phyloP scores from a whole-genome alignment of 2,329 filamentous ascomycete genomes.

The Fusarium sp. region DNA sequence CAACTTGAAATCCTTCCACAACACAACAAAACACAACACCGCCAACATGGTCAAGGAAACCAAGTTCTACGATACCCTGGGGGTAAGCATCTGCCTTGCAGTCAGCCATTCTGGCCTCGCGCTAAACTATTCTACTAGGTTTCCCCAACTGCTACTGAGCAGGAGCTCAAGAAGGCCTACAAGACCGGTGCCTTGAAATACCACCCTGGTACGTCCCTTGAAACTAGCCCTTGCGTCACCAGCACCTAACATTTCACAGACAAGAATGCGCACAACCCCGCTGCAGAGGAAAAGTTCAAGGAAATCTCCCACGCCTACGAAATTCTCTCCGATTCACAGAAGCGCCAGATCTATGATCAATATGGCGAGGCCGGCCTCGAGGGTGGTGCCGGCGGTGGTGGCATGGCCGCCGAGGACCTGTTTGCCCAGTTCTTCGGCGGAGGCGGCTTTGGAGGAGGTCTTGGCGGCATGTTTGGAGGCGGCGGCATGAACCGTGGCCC shows the following conservation, averaged over 20 bases:
- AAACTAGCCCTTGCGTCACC: background rate
- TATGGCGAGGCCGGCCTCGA: slow-evolving; percentile 98
- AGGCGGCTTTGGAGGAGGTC: slow-evolving; percentile 63
- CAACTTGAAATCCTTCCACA: slow-evolving; percentile 7
- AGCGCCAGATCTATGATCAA: slow-evolving; percentile 93
- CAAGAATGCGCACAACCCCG: slow-evolving; percentile 95
- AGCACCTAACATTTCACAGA: slow-evolving; percentile 64
- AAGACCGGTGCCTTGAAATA: slow-evolving; percentile 85
- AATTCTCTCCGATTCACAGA: slow-evolving; percentile 90
- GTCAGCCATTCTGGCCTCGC: background rate
- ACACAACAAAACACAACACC: slow-evolving; percentile 6
- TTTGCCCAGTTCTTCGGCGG: slow-evolving; percentile 96
- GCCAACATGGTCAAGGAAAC: slow-evolving; percentile 81
- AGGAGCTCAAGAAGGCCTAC: slow-evolving; percentile 92
- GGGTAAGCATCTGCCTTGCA: slow-evolving; percentile 65
- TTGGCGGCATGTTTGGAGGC: slow-evolving; percentile 83
- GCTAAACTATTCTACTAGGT: slow-evolving; percentile 66
- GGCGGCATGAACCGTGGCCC: slow-evolving; percentile 78
- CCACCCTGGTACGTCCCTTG: slow-evolving; percentile 77
- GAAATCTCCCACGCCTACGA: slow-evolving; percentile 97
- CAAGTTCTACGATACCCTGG: slow-evolving; percentile 82
- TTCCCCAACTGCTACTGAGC: slow-evolving; percentile 80
- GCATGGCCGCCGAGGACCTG: slow-evolving; percentile 95
- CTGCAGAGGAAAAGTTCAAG: slow-evolving; percentile 98
- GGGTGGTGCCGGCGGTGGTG: slow-evolving; percentile 80